Conservation (phyloP, 768 basidiomycete species). For the Tylopilus sp. region DNA sequence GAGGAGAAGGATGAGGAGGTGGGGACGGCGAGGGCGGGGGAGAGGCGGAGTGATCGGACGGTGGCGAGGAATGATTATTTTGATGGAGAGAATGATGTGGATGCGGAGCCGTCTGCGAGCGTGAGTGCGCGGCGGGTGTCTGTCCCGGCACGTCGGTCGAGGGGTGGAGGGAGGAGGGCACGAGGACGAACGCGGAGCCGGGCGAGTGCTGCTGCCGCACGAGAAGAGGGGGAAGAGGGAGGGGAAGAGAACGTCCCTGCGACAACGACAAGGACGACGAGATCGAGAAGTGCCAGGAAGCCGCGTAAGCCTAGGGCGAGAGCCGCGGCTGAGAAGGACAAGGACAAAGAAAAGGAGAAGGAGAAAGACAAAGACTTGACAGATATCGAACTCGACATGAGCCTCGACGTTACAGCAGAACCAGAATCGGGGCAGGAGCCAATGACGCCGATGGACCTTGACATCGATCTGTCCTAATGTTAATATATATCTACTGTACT, state of each 20-base stretch:
- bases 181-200: slow-evolving; percentile 35
- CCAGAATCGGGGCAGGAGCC: slow-evolving; percentile 34
- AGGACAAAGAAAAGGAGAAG: slow-evolving; percentile 22
- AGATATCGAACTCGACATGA: slow-evolving; percentile 33
- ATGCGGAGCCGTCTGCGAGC: slow-evolving; percentile 41
- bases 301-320: slow-evolving; percentile 23
- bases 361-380: slow-evolving; percentile 26
- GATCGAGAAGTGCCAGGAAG: slow-evolving; percentile 27
- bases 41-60: slow-evolving; percentile 49
- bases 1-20: slow-evolving; percentile 73
- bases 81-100: slow-evolving; percentile 69
- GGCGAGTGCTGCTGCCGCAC: slow-evolving; percentile 23
- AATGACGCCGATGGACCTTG: slow-evolving; percentile 36
- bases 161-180: slow-evolving; percentile 25
- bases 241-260: slow-evolving; percentile 32
- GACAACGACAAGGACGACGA: slow-evolving; percentile 16
- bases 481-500: no score
- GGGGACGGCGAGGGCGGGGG: slow-evolving; percentile 52
- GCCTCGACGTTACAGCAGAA: slow-evolving; percentile 25
- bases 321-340: slow-evolving; percentile 24
- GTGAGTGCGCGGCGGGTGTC: slow-evolving; percentile 15
- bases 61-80: slow-evolving; percentile 65
- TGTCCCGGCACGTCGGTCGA: slow-evolving; percentile 13
- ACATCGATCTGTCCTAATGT: slow-evolving; percentile 40
- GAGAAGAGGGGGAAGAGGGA: slow-evolving; percentile 39